A percentile compares a stretch with the other conserved stretches of the same genome.
Evolutionary conservation across 345 rosid genomes (phyloP).

Genomic region (Excoecaria agallocha): DNA sequence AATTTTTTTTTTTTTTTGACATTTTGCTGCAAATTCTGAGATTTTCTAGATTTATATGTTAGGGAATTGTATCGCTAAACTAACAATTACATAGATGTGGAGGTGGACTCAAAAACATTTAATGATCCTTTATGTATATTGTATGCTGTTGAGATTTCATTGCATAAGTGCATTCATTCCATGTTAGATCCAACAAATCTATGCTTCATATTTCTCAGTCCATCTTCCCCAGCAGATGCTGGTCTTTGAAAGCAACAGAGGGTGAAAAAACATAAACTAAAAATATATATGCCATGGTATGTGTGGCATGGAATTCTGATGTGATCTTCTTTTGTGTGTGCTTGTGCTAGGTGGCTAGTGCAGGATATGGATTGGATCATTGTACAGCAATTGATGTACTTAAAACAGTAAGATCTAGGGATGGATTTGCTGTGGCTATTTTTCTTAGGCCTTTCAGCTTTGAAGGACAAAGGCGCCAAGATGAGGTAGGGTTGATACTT

Average conservation of each 20-base stretch:
- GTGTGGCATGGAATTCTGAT: background rate
- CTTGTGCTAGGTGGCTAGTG: constrained; percentile 61
- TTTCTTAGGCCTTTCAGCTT: constrained; percentile 84
- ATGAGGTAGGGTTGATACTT: constrained; percentile 55
- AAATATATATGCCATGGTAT: background rate
- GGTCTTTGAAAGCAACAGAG: background rate
- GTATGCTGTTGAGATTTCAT: background rate
- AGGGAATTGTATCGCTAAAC: background rate
- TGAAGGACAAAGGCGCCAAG: constrained; percentile 81
- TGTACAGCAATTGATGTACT: constrained; percentile 60
- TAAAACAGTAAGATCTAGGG: constrained; percentile 42
- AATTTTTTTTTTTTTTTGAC: background rate
- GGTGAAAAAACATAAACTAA: background rate
- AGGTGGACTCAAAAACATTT: constrained; percentile 3
- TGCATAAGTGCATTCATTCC: background rate
- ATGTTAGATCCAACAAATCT: background rate
- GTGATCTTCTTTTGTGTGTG: constrained; percentile 7
- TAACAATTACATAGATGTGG: background rate
- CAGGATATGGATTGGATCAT: constrained; percentile 74
- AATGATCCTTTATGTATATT: too few relatives aligned
- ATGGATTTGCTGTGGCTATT: constrained; percentile 65
- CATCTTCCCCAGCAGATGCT: background rate
- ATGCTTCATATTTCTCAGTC: background rate
- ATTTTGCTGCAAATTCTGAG: background rate
- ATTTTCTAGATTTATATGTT: background rate